phyloP scores from a whole-genome alignment of 441 rosid genomes.

The Adansonia rubrostipa region DNA sequence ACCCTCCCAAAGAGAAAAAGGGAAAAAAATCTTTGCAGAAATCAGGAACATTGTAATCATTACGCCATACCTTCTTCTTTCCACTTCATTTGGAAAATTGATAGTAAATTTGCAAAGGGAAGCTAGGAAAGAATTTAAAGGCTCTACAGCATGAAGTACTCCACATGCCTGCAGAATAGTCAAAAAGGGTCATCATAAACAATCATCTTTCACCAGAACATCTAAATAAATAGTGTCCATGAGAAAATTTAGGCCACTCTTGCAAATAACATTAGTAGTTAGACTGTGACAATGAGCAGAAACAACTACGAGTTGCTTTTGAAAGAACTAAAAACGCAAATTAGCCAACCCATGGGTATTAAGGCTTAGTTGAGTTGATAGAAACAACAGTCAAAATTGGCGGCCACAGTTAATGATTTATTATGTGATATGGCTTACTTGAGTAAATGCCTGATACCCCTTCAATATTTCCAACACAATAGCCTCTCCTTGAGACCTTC shows the following conservation, averaged over 20 bases:
- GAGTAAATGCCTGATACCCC: slow-evolving; percentile 99
- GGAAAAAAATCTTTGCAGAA: background rate
- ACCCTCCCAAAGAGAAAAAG: background rate
- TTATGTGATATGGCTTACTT: slow-evolving; percentile 54
- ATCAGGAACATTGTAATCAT: slow-evolving; percentile 12
- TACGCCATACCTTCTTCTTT: slow-evolving; percentile 66
- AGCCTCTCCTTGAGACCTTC: slow-evolving; percentile 99
- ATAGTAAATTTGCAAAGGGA: slow-evolving; percentile 98
- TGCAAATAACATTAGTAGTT: background rate
- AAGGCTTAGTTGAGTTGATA: slow-evolving; percentile 21
- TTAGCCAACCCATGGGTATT: slow-evolving; percentile 14
- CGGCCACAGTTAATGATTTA: slow-evolving; percentile 23
- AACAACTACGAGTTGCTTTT: slow-evolving; percentile 9
- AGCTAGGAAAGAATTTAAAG: slow-evolving; percentile 95
- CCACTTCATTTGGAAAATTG: slow-evolving; percentile 80
- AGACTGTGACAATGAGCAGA: background rate
- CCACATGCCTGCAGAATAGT: slow-evolving; percentile 86
- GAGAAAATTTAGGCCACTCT: slow-evolving; percentile 18
- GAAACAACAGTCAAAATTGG: slow-evolving; percentile 25
- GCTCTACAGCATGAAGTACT: slow-evolving; percentile 95
- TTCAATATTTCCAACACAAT: slow-evolving; percentile 95
- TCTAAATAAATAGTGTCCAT: slow-evolving; percentile 15
- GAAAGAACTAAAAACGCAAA: slow-evolving; percentile 20
- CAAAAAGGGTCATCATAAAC: slow-evolving; percentile 27
- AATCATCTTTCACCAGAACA: slow-evolving; percentile 23